phyloP scores from a whole-genome alignment of 345 rosid genomes.

The Anastatica hierochuntica region DNA sequence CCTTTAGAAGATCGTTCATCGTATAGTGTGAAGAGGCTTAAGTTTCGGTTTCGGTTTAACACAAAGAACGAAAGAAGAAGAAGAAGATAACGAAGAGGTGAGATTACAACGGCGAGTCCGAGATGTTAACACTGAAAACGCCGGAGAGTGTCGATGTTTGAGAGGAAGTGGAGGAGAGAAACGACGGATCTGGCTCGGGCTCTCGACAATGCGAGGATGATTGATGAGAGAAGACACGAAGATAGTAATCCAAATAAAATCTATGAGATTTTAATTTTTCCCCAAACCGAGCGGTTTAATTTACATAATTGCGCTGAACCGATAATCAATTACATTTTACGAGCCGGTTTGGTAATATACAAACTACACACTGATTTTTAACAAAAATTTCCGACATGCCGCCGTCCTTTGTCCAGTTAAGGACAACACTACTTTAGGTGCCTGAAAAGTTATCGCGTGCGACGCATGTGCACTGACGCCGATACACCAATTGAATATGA shows the following conservation, averaged over 20 bases:
- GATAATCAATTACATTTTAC: not conserved
- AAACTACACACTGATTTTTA: too few relatives aligned
- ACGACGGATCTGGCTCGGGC: too few relatives aligned
- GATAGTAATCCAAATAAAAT: not conserved
- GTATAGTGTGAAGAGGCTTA: not conserved
- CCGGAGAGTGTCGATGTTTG: slow-evolving; percentile 4
- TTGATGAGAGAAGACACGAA: too few relatives aligned
- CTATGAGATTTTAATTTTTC: slow-evolving; percentile 9
- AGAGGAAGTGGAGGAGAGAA: not conserved
- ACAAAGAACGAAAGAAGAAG: too few relatives aligned
- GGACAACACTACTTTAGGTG: slow-evolving; percentile 5
- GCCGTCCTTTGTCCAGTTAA: slow-evolving; percentile 29
- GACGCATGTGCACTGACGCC: slow-evolving; percentile 19
- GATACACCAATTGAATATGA: slow-evolving; percentile 10
- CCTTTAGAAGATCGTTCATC: slow-evolving; percentile 34
- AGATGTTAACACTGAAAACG: not conserved
- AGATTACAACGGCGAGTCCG: not conserved
- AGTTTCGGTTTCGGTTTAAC: not conserved
- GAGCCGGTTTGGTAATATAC: not conserved
- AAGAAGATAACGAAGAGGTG: too few relatives aligned
- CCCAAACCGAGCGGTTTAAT: slow-evolving; percentile 5
- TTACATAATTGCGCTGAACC: not conserved
- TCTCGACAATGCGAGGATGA: too few relatives aligned
- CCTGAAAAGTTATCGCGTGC: not conserved
- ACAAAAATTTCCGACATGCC: slow-evolving; percentile 18